Evolutionary conservation across 108 stramenopile genomes (phyloP).

Genomic region (Nitzschia sp.): DNA sequence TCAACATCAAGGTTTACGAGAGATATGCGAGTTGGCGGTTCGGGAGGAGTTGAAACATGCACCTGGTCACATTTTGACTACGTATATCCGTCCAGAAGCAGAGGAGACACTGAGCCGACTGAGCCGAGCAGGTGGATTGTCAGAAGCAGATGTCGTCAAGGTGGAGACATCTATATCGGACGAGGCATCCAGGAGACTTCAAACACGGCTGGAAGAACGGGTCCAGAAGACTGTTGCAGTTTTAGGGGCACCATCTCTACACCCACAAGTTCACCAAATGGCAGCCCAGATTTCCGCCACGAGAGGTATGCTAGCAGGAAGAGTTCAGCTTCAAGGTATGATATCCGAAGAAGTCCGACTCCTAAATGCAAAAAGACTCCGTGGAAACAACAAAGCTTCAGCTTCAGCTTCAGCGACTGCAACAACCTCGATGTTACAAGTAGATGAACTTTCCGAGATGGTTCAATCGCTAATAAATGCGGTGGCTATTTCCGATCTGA

Average conservation of each 20-base stretch:
- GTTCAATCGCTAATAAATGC: not conserved
- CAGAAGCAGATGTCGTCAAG: constrained; percentile 8
- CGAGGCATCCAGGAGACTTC: constrained; percentile 5
- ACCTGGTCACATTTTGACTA: constrained; percentile 1
- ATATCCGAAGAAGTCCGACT: not conserved
- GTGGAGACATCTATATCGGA: constrained; percentile 6
- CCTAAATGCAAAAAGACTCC: not conserved
- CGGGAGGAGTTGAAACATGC: constrained; percentile 45
- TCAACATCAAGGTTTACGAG: constrained; percentile 63
- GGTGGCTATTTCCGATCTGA: not conserved
- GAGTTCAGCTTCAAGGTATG: not conserved
- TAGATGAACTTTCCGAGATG: not conserved
- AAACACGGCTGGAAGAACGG: not conserved
- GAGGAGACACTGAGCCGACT: not conserved
- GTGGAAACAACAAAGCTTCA: not conserved
- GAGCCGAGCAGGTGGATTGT: constrained; percentile 1
- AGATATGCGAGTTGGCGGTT: constrained; percentile 64
- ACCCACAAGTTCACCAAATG: constrained; percentile 10
- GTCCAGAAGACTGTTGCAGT: constrained; percentile 8
- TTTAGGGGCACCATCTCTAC: constrained; percentile 4
- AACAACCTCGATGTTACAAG: not conserved
- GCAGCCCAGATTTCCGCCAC: constrained; percentile 21
- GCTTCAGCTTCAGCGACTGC: not conserved
- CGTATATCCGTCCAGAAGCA: constrained; percentile 2
- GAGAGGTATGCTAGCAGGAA: constrained; percentile 18